Percentiles rank a stretch among this genome's conserved stretches.
These are phyloP conservation scores for Omphalotus guepiniiformis DNA, from an alignment of 768 basidiomycete species.

Conservation along the genomic window DNA sequence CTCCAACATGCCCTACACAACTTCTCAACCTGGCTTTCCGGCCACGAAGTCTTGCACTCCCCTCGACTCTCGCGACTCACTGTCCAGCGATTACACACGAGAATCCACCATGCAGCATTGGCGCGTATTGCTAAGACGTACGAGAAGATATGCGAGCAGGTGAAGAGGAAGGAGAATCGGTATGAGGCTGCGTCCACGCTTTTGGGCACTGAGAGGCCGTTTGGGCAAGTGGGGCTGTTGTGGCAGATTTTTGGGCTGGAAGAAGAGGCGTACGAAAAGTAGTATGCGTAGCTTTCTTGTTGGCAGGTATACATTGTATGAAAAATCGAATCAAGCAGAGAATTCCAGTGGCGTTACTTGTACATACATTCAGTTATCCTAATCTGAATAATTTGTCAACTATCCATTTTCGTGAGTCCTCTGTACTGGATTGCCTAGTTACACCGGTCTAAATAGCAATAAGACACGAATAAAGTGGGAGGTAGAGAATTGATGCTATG, in stretches of 20 bases:
- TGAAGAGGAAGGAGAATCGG: conserved; percentile 67
- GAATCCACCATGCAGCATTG: conserved; percentile 76
- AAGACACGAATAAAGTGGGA: no score
- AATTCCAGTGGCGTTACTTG: no score
- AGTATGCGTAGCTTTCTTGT: no score
- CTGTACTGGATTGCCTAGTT: no score
- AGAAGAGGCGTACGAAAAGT: conserved; percentile 23
- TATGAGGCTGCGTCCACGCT: conserved; percentile 92
- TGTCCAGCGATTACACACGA: conserved; percentile 56
- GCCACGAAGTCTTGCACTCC: conserved; percentile 74
- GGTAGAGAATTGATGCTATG: no score
- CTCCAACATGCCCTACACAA: conserved; percentile 58
- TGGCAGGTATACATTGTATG: no score
- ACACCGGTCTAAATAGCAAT: no score
- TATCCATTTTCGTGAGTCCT: no score
- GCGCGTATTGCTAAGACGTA: conserved; percentile 67
- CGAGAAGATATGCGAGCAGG: conserved; percentile 66
- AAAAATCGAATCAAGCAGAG: no score
- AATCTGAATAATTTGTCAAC: no score
- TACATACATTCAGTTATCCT: no score
- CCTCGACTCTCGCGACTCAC: conserved; percentile 74
- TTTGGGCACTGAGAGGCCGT: conserved; percentile 78
- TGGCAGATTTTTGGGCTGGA: conserved; percentile 78
- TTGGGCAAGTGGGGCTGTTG: conserved; percentile 70
- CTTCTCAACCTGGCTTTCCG: conserved; percentile 86